phyloP scores from a whole-genome alignment of 176 grass and related monocot genomes.

The sorghum (Sorghum bicolor) region DNA sequence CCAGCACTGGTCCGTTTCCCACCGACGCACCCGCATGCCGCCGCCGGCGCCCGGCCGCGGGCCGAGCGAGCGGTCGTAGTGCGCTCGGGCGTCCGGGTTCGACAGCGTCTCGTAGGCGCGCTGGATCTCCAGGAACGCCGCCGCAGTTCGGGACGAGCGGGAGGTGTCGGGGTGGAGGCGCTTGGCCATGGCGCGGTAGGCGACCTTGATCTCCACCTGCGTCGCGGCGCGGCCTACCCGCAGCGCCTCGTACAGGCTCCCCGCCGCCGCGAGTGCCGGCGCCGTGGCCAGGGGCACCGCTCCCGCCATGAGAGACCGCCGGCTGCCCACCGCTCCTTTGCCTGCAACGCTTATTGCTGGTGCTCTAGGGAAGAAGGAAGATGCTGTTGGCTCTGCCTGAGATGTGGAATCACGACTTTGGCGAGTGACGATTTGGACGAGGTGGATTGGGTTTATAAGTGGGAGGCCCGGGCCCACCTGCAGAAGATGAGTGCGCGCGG shows the following conservation, averaged over 20 bases:
- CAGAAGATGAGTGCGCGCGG: neutral
- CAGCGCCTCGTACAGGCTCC: conserved; percentile 57
- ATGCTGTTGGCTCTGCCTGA: neutral
- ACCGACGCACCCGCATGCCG: conserved; percentile 38
- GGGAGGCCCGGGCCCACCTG: neutral
- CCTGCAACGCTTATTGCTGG: too few relatives aligned
- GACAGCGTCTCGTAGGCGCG: conserved; percentile 65
- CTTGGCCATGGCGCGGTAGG: conserved; percentile 71
- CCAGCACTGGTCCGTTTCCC: conserved; percentile 82
- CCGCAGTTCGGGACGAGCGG: neutral
- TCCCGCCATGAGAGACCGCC: conserved; percentile 10
- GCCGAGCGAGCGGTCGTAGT: conserved; percentile 48
- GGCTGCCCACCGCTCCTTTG: neutral
- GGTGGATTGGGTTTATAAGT: neutral
- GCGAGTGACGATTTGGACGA: neutral
- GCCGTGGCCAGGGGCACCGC: neutral
- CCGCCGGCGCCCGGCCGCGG: neutral
- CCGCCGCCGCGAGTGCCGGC: neutral
- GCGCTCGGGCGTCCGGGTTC: conserved; percentile 43
- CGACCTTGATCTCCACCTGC: conserved; percentile 57
- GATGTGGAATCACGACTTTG: neutral
- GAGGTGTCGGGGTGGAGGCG: conserved; percentile 60
- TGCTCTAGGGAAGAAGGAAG: neutral
- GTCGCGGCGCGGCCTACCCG: conserved; percentile 51
- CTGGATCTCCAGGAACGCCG: conserved; percentile 58